These are phyloP conservation scores for Pseudogymnoascus sp. DNA, from an alignment of 2,329 filamentous ascomycete genomes.

Conservation along the genomic window DNA sequence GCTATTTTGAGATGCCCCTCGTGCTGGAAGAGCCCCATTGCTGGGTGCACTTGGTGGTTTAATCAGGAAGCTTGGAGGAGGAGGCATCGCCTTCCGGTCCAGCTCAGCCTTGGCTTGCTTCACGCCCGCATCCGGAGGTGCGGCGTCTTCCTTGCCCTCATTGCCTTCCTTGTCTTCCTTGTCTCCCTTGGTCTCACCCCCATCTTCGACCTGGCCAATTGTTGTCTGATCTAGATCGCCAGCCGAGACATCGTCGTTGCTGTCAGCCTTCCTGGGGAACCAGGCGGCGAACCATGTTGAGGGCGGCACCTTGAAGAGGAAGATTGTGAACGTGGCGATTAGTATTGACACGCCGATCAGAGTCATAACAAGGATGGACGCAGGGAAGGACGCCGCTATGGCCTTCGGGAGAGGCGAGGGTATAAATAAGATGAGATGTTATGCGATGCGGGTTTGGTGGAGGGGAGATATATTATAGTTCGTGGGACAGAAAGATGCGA, in stretches of 20 bases:
- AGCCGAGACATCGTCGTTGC: not conserved
- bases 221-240: not conserved
- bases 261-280: slow-evolving; percentile 14
- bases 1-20: not conserved
- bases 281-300: slow-evolving; percentile 37
- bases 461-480: not conserved
- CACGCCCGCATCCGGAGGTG: slow-evolving; percentile 9
- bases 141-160: not conserved
- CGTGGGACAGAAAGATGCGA: not conserved
- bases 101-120: slow-evolving; percentile 16
- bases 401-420: not conserved
- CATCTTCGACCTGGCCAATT: not conserved
- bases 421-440: not conserved
- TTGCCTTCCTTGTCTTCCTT: slow-evolving; percentile 4
- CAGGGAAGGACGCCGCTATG: not conserved
- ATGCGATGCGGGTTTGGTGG: not conserved
- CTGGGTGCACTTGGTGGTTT: slow-evolving; percentile 11
- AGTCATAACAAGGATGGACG: slow-evolving; percentile 36
- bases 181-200: not conserved
- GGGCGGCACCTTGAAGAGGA: slow-evolving; percentile 46
- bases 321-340: slow-evolving; percentile 50
- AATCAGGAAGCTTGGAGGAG: slow-evolving; percentile 20
- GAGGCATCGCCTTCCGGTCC: slow-evolving; percentile 34
- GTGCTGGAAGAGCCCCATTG: slow-evolving; percentile 20
- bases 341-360: slow-evolving; percentile 54